Conservation (phyloP, 768 basidiomycete species). For the Leccinum uliginosum region DNA sequence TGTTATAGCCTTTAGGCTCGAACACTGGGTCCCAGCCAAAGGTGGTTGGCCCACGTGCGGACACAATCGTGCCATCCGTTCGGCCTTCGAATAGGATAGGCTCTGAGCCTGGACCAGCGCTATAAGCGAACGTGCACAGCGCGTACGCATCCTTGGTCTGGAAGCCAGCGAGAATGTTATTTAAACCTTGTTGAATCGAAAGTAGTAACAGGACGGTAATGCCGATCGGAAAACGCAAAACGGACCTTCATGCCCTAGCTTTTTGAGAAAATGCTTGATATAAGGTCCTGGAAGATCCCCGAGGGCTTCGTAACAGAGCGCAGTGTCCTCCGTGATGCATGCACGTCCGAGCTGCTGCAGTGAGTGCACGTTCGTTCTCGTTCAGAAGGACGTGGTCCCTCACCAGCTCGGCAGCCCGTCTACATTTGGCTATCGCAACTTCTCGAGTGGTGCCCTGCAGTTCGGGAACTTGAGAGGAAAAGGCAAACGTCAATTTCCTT, state of each 20-base stretch:
- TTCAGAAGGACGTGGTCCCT: conserved; percentile 15
- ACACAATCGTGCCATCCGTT: conserved; percentile 88
- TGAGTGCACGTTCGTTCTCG: neutral
- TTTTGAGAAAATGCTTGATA: conserved; percentile 88
- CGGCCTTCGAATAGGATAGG: conserved; percentile 83
- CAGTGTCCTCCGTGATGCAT: conserved; percentile 89
- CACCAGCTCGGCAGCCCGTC: conserved; percentile 77
- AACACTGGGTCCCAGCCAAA: conserved; percentile 96
- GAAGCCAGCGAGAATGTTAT: conserved; percentile 76
- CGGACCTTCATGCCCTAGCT: conserved; percentile 79
- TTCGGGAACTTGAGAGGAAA: conserved; percentile 67
- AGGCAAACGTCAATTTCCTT: neutral
- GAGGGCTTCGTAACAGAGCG: conserved; percentile 85
- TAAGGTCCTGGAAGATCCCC: conserved; percentile 94
- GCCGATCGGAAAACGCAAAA: neutral
- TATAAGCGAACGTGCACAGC: conserved; percentile 95
- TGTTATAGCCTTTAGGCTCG: conserved; percentile 66
- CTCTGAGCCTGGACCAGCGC: conserved; percentile 72
- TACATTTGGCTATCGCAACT: conserved; percentile 85
- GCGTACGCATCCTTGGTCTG: conserved; percentile 77
- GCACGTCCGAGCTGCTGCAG: conserved; percentile 42
- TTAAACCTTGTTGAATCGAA: conserved; percentile 50
- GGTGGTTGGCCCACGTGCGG: conserved; percentile 65
- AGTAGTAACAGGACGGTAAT: neutral
- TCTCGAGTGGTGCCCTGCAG: conserved; percentile 91